Base-by-base conservation (phyloP, 768 basidiomycete genomes). In the Phlebiopsis gigantea region DNA sequence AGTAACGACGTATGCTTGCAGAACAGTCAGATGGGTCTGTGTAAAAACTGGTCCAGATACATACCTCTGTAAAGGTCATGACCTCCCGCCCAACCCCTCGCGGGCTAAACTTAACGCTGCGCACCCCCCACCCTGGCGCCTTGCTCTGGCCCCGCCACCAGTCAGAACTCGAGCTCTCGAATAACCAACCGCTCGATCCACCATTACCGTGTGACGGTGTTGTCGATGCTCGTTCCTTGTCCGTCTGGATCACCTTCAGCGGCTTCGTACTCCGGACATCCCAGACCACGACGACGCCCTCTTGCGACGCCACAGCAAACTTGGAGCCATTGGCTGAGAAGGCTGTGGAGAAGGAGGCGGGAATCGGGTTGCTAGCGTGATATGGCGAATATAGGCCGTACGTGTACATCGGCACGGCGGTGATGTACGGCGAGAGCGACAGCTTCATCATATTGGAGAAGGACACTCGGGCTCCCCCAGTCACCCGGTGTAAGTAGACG, bases 21-120 rank as follows among this genome's bases (percentile, higher is more conserved):
- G 17, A 22, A 7, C 29, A 17, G 24, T 45, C 24, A 54, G 26
- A 25, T 12, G 14, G 15, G 48, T 54, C 53, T 17, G 12, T 49
- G 17, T 21, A 46, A 42, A 34, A 55, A 15, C 29, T 7, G 14
- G 9, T 10, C 8, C 10, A 26, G 26, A 0, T 9, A 57, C 81
- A 54, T 59, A 93, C 92, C 83, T 95, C 93, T 15, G 93, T 92
- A 71, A 94, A 97, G 0, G 83, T 85, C 81, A 96, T 82, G 1
- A 94, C 69, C 69, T 96, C 94, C 59, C 81, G 79, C 24, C 82
- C 77, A 52, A 70, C 69, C 21, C 82, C 82, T 1, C 81, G 80
- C 10, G 81, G 79, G 57, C 84, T 83, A 71, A 96, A 97, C 69
- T 95, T 95, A 65, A 97, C 84, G 55, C 79, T 91, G 55, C 94